phyloP scores from a whole-genome alignment of 1,139 yeast genomes.

The Candida sanyaensis region DNA sequence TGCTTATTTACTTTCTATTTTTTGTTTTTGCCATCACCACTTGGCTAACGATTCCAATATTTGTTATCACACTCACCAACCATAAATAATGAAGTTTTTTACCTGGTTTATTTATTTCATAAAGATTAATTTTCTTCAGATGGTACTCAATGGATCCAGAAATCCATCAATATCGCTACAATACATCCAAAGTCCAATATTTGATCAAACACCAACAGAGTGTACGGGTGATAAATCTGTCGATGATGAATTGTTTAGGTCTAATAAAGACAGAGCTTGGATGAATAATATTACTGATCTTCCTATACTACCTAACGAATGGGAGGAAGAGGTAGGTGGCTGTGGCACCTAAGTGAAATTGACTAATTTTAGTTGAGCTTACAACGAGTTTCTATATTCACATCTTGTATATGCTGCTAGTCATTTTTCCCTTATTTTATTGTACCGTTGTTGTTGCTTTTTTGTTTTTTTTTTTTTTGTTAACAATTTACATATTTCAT shows the following conservation, averaged over 20 bases:
- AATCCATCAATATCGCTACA: conserved; percentile 33
- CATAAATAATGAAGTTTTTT: conserved; percentile 31
- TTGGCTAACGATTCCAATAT: background rate
- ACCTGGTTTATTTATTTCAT: conserved; percentile 36
- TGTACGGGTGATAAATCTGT: conserved; percentile 1
- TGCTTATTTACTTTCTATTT: too few relatives aligned
- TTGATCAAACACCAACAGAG: conserved; percentile 18
- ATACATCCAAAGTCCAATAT: conserved; percentile 38
- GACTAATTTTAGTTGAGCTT: too few relatives aligned
- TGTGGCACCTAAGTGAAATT: background rate
- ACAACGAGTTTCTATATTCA: too few relatives aligned
- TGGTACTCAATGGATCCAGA: conserved; percentile 38
- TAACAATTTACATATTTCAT: too few relatives aligned
- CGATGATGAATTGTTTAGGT: conserved; percentile 3
- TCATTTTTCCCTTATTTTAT: too few relatives aligned
- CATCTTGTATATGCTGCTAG: too few relatives aligned
- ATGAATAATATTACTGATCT: conserved; percentile 31
- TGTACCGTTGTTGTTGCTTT: too few relatives aligned
- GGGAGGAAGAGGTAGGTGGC: background rate
- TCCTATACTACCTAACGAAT: conserved; percentile 17
- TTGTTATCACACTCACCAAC: background rate
- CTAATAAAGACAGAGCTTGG: conserved; percentile 13
- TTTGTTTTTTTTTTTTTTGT: too few relatives aligned
- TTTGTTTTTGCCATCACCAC: background rate
- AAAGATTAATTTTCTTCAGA: conserved; percentile 39